Conservation (phyloP, 352 stramenopile species). For the Pythium aquatile region DNA sequence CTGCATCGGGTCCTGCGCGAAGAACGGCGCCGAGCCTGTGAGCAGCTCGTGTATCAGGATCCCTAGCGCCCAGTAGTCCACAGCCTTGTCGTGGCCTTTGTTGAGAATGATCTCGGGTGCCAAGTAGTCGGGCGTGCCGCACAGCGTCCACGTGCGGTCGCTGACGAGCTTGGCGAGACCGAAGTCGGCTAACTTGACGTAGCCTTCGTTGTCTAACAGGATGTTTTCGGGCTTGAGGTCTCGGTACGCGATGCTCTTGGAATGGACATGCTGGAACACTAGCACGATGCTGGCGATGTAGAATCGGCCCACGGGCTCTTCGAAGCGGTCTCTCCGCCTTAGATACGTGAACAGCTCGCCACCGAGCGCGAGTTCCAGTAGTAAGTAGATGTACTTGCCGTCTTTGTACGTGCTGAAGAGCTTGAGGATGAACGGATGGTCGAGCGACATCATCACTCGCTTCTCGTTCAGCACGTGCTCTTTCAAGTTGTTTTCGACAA, state of each 20-base stretch:
- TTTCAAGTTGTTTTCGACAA: constrained; percentile 90
- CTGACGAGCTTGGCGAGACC: constrained; percentile 89
- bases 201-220: constrained; percentile 78
- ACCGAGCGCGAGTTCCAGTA: constrained; percentile 90
- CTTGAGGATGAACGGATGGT: constrained; percentile 92
- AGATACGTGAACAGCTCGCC: constrained; percentile 93
- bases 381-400: constrained; percentile 87
- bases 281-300: constrained; percentile 90
- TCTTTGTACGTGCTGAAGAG: constrained; percentile 90
- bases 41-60: constrained; percentile 91
- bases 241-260: constrained; percentile 88
- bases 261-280: constrained; percentile 90
- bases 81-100: constrained; percentile 87
- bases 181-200: constrained; percentile 92
- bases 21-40: constrained; percentile 84
- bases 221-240: constrained; percentile 92
- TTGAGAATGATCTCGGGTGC: constrained; percentile 92
- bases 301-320: constrained; percentile 76
- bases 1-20: constrained; percentile 88
- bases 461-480: constrained; percentile 93
- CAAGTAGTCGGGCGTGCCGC: constrained; percentile 92
- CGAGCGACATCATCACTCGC: constrained; percentile 80
- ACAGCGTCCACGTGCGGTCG: constrained; percentile 88
- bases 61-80: constrained; percentile 91
- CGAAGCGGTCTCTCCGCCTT: constrained; percentile 65